Evolutionary conservation across 805 yeast species (phyloP), one percentile per base, ranked within the genome.

Genomic region (Candida sphagnicola): DNA sequence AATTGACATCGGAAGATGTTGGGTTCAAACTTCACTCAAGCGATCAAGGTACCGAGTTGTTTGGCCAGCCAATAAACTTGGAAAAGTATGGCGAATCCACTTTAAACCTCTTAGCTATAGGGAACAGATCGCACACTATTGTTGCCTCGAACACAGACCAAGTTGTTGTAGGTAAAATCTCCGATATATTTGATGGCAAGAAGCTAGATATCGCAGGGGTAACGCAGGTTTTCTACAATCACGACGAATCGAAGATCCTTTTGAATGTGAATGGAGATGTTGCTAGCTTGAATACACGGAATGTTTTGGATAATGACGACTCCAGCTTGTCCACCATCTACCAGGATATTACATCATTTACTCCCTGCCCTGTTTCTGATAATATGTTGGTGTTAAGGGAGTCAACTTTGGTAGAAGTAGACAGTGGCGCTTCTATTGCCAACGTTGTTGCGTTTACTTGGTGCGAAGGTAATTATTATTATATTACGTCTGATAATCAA

Each of bases 11-110:
- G 2, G 70, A 68, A 45, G 63, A 61, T 41, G 53, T 65, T 28
- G 72, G 71, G 15, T 67, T 67, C 53, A 56, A 57, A 31, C 46
- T 63, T 18, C 51, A 53, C 18, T 45, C 59, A 5, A 43, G 45
- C 2, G 53, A 53, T 10, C 49, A 46, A 13, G 71, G 70, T 4
- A 26, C 54, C 4, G 28, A 37, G 8, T 32, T 57, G n/a, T 57
- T 59, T 36, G 57, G 48, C 11, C 32, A 42, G 5, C 51, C 56
- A 3, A 35, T 65, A 8, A 65, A 59, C 24, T 52, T 61, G 5
- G 46, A 37, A 4, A 17, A 18, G 3, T 15, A 41, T 5, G 48
- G 38, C 6, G 24, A 29, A n/a, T 14, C 36, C 8, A 58, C 54
- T 14, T 43, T 62, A 3, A 43, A 45, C 8, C 47, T 68, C 16